Percentiles rank a stretch among this genome's conserved stretches.
These are phyloP conservation scores for Apophysomyces trapeziformis DNA, from an alignment of 371 early-diverging fungal species.

Conservation along the genomic window DNA sequence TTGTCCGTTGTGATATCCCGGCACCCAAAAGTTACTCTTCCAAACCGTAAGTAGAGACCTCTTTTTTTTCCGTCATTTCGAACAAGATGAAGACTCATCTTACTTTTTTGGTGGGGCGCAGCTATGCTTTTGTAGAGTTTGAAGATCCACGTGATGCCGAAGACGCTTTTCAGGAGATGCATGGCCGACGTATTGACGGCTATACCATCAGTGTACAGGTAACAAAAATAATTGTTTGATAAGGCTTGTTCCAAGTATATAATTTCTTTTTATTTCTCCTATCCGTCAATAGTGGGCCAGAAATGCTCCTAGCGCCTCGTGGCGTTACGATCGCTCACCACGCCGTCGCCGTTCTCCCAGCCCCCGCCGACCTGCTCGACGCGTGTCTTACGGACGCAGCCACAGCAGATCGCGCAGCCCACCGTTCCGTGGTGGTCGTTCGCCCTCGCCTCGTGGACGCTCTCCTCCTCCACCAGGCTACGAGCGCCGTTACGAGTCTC, in stretches of 20 bases:
- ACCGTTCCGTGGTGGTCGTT: constrained; percentile 17
- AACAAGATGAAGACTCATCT: neutral
- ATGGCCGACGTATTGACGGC: constrained; percentile 83
- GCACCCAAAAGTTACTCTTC: constrained; percentile 66
- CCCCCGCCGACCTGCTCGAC: constrained; percentile 21
- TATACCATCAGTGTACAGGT: constrained; percentile 79
- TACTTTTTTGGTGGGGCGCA: constrained; percentile 24
- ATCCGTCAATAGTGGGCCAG: constrained; percentile 24
- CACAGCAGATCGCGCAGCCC: constrained; percentile 21
- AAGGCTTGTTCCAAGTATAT: too few species aligned
- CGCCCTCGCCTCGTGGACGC: constrained; percentile 26
- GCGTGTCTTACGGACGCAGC: constrained; percentile 15
- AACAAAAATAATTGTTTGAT: too few species aligned
- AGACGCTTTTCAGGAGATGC: constrained; percentile 90
- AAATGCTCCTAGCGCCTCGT: constrained; percentile 30
- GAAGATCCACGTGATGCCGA: constrained; percentile 88
- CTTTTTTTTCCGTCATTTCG: neutral
- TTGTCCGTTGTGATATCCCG: constrained; percentile 87
- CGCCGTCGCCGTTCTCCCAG: constrained; percentile 64
- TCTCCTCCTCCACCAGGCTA: constrained; percentile 24
- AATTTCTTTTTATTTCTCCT: constrained; percentile 1
- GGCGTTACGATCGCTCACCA: constrained; percentile 85
- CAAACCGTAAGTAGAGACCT: constrained; percentile 61
- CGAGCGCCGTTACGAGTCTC: constrained; percentile 26
- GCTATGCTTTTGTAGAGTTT: constrained; percentile 93